Evolutionary conservation across 345 rosid genomes (phyloP).

Genomic region (Litchi chinensis): DNA sequence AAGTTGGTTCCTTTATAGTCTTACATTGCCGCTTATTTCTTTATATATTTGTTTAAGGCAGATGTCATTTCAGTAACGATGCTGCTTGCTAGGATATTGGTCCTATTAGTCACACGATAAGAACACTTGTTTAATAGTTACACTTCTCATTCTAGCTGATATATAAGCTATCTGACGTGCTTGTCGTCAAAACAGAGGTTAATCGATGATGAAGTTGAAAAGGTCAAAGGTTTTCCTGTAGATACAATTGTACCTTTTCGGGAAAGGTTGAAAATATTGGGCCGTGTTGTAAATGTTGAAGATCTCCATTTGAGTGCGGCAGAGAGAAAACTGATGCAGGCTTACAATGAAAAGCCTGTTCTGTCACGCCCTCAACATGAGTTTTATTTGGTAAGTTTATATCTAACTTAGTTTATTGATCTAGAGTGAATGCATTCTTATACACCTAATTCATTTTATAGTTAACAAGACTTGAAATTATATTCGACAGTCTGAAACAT

Average conservation of each 20-base stretch:
- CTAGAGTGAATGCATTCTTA: neutral
- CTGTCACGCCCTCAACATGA: slow-evolving; percentile 98
- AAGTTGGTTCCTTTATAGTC: slow-evolving; percentile 18
- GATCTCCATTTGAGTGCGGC: slow-evolving; percentile 87
- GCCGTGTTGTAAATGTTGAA: slow-evolving; percentile 89
- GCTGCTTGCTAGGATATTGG: neutral
- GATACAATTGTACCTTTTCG: slow-evolving; percentile 72
- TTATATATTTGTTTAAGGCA: neutral
- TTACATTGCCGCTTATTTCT: neutral
- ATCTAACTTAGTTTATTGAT: neutral
- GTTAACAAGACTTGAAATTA: neutral
- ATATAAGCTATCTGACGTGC: slow-evolving; percentile 7
- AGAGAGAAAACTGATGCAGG: slow-evolving; percentile 94
- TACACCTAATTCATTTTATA: neutral
- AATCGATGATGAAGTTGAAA: slow-evolving; percentile 88
- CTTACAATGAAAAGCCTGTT: slow-evolving; percentile 97
- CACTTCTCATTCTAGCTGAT: slow-evolving; percentile 3
- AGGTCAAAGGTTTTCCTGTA: slow-evolving; percentile 83
- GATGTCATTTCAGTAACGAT: neutral
- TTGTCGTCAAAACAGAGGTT: slow-evolving; percentile 54
- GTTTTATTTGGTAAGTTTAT: slow-evolving; percentile 57
- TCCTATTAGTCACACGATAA: neutral
- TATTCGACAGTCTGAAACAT: neutral
- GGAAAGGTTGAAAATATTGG: slow-evolving; percentile 92
- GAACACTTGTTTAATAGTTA: neutral